Conservation (phyloP, 2,329 filamentous ascomycete species). For the Fusarium caatingaense region DNA sequence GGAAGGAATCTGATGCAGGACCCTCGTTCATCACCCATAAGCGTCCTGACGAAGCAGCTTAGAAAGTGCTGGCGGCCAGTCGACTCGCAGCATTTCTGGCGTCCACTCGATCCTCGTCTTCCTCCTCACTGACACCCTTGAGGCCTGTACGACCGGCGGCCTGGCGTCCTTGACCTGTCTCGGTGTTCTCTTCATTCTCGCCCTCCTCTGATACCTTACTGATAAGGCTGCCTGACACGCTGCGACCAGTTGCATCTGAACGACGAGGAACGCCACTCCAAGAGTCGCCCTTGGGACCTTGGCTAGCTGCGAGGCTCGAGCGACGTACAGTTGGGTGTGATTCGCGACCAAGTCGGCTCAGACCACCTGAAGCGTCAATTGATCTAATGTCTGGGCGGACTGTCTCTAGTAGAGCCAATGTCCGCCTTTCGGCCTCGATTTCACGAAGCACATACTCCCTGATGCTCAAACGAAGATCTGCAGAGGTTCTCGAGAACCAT, state of each 20-base stretch:
- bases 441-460: conserved; percentile 94
- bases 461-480: conserved; percentile 85
- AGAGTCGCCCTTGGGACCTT: conserved; percentile 96
- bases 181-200: conserved; percentile 58
- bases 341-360: conserved; percentile 90
- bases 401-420: conserved; percentile 90
- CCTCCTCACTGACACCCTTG: conserved; percentile 77
- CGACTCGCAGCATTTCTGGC: conserved; percentile 94
- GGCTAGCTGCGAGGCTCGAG: conserved; percentile 82
- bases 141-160: conserved; percentile 60
- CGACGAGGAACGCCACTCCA: conserved; percentile 95
- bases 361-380: conserved; percentile 90
- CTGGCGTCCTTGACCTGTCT: conserved; percentile 51
- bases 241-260: conserved; percentile 81
- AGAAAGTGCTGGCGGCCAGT: conserved; percentile 94
- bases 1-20: conserved; percentile 36
- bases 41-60: conserved; percentile 39
- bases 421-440: conserved; percentile 94
- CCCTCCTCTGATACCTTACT: conserved; percentile 72
- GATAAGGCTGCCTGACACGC: conserved; percentile 78
- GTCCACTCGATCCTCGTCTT: conserved; percentile 93
- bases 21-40: conserved; percentile 29
- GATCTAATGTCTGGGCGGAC: conserved; percentile 92
- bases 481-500: conserved; percentile 88
- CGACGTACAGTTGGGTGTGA: conserved; percentile 81